Evolutionary conservation across 202 grass and related monocot species (phyloP).

Genomic region (Setaria italica): DNA sequence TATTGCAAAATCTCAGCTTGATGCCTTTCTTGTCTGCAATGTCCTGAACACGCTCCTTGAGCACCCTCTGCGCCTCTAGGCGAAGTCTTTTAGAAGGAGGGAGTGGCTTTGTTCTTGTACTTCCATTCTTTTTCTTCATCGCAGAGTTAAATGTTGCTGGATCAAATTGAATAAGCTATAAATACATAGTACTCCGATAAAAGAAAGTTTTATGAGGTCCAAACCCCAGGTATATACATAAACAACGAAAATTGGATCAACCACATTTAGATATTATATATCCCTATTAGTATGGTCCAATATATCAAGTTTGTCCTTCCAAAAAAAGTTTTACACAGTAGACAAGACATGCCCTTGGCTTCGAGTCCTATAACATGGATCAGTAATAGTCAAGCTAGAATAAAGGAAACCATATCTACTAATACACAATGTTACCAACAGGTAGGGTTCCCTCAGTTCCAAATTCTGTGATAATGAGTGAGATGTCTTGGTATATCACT

Average conservation of each 20-base stretch:
- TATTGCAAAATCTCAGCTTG: slow-evolving; percentile 86
- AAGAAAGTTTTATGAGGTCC: background rate
- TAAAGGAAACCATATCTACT: background rate
- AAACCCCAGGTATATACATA: slow-evolving; percentile 12
- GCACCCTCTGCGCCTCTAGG: slow-evolving; percentile 86
- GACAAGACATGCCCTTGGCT: background rate
- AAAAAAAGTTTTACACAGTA: background rate
- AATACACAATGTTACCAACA: background rate
- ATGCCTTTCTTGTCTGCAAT: slow-evolving; percentile 89
- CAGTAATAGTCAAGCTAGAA: background rate
- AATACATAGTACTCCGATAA: background rate
- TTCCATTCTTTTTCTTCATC: slow-evolving; percentile 66
- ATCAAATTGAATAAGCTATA: slow-evolving; percentile 46
- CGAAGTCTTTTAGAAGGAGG: slow-evolving; percentile 92
- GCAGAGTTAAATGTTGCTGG: slow-evolving; percentile 59
- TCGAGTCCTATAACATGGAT: background rate
- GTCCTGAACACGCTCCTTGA: slow-evolving; percentile 90
- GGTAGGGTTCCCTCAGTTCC: too few species aligned
- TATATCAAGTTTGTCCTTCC: background rate
- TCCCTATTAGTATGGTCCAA: background rate
- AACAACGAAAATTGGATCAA: slow-evolving; percentile 13
- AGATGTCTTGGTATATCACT: background rate
- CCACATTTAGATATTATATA: background rate
- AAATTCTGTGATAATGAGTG: too few species aligned
- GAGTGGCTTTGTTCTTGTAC: slow-evolving; percentile 65